Evolutionary conservation across 2,329 filamentous ascomycete species (phyloP).

Genomic region (Paraconiothyrium sp.): DNA sequence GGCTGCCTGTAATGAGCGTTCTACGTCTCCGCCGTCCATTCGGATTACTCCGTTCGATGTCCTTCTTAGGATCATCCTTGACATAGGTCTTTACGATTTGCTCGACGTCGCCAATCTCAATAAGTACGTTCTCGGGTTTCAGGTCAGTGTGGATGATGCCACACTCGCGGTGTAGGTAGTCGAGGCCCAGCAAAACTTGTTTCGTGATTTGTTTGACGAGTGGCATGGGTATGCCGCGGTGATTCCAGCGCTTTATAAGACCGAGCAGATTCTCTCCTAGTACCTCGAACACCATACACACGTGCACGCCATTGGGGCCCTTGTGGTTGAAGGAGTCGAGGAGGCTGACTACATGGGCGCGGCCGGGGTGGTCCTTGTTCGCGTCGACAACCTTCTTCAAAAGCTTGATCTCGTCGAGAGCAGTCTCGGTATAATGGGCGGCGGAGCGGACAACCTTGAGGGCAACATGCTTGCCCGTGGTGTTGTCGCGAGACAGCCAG

Average conservation of each 20-base stretch:
- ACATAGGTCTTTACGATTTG: constrained; percentile 98
- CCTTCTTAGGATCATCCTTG: constrained; percentile 75
- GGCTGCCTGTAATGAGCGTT: constrained; percentile 95
- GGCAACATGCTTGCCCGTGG: constrained; percentile 90
- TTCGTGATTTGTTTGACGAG: constrained; percentile 99
- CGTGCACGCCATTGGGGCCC: constrained; percentile 93
- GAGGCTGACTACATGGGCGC: constrained; percentile 93
- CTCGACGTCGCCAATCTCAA: constrained; percentile 98
- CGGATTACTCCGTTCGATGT: constrained; percentile 87
- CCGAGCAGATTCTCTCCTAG: constrained; percentile 93
- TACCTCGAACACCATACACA: constrained; percentile 99
- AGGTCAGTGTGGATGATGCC: constrained; percentile 98
- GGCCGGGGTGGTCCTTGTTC: constrained; percentile 92
- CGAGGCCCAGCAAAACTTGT: constrained; percentile 92
- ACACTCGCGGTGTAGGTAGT: constrained; percentile 97
- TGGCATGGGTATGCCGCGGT: constrained; percentile 94
- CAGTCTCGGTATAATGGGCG: constrained; percentile 98
- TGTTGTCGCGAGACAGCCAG: constrained; percentile 84
- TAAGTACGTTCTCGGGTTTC: constrained; percentile 97
- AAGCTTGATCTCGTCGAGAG: constrained; percentile 98
- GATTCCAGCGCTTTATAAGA: constrained; percentile 98
- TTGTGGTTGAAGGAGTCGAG: constrained; percentile 98
- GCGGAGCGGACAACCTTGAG: constrained; percentile 97
- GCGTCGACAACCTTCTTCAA: constrained; percentile 96
- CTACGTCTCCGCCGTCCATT: constrained; percentile 89